Evolutionary conservation across 2,329 filamentous ascomycete species (phyloP).

Genomic region (Sclerotiophoma versabilis): DNA sequence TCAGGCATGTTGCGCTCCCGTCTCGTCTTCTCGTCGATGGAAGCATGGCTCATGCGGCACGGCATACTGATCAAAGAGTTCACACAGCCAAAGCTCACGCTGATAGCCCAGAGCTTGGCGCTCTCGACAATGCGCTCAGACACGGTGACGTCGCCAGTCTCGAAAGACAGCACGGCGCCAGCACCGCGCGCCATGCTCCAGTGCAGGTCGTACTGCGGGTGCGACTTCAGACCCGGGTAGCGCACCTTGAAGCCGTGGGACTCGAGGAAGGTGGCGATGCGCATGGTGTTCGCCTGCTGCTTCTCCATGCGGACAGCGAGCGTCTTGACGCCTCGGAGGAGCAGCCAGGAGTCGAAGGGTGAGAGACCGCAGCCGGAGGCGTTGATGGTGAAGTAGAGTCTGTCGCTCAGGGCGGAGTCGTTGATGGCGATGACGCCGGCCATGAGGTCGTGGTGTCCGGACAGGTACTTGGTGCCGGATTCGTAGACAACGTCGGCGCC

Average conservation of each 20-base stretch:
- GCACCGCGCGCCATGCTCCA: slow-evolving; percentile 94
- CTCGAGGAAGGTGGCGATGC: slow-evolving; percentile 92
- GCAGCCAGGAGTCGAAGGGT: slow-evolving; percentile 93
- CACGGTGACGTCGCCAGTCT: slow-evolving; percentile 84
- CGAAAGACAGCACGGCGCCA: slow-evolving; percentile 93
- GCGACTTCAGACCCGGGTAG: slow-evolving; percentile 91
- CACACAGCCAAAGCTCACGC: slow-evolving; percentile 96
- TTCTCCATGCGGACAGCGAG: slow-evolving; percentile 98
- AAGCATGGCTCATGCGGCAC: slow-evolving; percentile 98
- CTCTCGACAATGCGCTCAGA: slow-evolving; percentile 95
- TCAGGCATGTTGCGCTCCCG: slow-evolving; percentile 78
- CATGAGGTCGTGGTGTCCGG: slow-evolving; percentile 98
- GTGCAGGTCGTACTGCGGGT: slow-evolving; percentile 95
- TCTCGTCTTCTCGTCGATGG: slow-evolving; percentile 94
- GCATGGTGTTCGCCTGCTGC: slow-evolving; percentile 90
- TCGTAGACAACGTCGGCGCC: slow-evolving; percentile 98
- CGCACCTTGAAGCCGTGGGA: slow-evolving; percentile 90
- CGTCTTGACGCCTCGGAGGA: slow-evolving; percentile 96
- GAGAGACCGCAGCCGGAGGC: slow-evolving; percentile 91
- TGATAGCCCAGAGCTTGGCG: slow-evolving; percentile 90
- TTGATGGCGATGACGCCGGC: slow-evolving; percentile 95
- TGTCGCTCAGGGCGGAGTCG: slow-evolving; percentile 79
- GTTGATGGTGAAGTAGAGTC: slow-evolving; percentile 97
- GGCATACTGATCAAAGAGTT: slow-evolving; percentile 99
- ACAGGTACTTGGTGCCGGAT: slow-evolving; percentile 96